phyloP scores from a whole-genome alignment of 139 green algal genomes.

The Spirogloea muscicola region DNA sequence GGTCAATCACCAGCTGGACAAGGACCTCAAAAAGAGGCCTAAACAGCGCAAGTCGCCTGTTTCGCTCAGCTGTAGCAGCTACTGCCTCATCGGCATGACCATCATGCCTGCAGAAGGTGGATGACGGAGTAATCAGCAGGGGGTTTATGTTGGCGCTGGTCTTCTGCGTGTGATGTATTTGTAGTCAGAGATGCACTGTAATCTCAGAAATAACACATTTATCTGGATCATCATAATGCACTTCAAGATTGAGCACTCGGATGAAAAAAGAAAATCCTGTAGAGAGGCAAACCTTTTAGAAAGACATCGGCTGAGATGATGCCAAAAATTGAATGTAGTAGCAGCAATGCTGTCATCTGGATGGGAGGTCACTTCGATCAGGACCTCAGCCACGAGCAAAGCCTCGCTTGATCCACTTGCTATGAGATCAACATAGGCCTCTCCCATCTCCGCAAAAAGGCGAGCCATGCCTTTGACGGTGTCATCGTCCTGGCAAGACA shows the following conservation, averaged over 20 bases:
- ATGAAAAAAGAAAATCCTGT: no score
- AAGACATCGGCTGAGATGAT: constrained; percentile 56
- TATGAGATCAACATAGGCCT: constrained; percentile 71
- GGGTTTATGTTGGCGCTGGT: no score
- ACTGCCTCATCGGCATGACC: constrained; percentile 42
- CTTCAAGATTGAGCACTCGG: no score
- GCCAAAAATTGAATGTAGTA: constrained; percentile 92
- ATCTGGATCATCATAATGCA: no score
- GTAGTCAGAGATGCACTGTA: constrained; percentile 39
- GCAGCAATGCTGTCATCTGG: constrained; percentile 69
- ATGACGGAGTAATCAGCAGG: not conserved
- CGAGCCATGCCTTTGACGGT: constrained; percentile 82
- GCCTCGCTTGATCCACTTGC: constrained; percentile 36
- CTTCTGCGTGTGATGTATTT: no score
- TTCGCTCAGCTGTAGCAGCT: not conserved
- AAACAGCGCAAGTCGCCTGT: constrained; percentile 58
- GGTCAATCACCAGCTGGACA: constrained; percentile 59
- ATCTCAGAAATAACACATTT: constrained; percentile 13
- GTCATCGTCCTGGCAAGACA: constrained; percentile 68
- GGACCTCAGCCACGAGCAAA: constrained; percentile 69
- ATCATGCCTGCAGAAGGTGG: constrained; percentile 9
- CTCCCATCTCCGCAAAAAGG: constrained; percentile 86
- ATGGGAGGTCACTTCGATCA: constrained; percentile 79
- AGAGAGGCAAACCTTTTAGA: not conserved
- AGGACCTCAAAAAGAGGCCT: constrained; percentile 68